Conservation (phyloP, 768 basidiomycete genomes). For the Suillus hirtellus region DNA sequence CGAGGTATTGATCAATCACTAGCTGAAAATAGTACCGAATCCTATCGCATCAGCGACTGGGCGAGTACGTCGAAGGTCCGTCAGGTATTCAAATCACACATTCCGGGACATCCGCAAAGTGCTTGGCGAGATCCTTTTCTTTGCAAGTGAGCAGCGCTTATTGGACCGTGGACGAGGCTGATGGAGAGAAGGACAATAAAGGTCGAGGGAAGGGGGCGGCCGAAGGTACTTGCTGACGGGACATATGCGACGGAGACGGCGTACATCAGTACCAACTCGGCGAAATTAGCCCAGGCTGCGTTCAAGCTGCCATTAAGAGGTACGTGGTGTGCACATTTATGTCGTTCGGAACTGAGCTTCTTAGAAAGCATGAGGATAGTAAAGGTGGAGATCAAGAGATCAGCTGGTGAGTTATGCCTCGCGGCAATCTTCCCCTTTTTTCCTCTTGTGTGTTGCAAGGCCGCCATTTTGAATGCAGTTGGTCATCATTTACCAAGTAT, state of each 20-base stretch:
- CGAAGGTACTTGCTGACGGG: constrained; percentile 88
- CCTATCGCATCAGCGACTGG: constrained; percentile 59
- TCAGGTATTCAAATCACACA: constrained; percentile 63
- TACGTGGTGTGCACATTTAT: constrained; percentile 32
- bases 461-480: not conserved
- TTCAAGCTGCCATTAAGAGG: constrained; percentile 88
- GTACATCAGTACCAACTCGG: constrained; percentile 63
- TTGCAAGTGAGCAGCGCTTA: constrained; percentile 65
- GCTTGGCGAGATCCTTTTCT: not conserved
- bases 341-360: not conserved
- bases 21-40: constrained; percentile 1
- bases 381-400: no score
- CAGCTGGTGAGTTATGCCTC: not conserved
- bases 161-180: constrained; percentile 62
- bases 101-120: constrained; percentile 20
- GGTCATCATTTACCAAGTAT: not conserved
- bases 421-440: not conserved
- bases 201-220: constrained; percentile 50
- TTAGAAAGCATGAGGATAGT: no score
- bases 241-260: constrained; percentile 98
- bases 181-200: constrained; percentile 47
- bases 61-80: constrained; percentile 28
- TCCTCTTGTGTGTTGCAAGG: not conserved
- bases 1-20: constrained; percentile 48
- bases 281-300: constrained; percentile 76